phyloP scores from a whole-genome alignment of 2,329 filamentous ascomycete genomes.

The Fusarium sp. region DNA sequence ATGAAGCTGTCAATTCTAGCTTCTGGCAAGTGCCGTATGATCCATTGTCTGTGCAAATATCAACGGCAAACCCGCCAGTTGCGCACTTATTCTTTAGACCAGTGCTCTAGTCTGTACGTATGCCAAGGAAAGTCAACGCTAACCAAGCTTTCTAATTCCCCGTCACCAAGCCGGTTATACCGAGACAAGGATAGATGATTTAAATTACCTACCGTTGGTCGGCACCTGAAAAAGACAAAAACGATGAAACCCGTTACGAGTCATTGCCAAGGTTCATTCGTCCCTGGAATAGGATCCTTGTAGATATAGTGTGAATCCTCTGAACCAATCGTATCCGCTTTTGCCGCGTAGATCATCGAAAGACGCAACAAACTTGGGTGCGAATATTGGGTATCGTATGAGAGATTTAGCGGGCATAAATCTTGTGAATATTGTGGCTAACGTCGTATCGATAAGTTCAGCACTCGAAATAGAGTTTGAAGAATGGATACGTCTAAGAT shows the following conservation, averaged over 20 bases:
- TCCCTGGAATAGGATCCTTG: background rate
- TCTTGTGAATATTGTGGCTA: background rate
- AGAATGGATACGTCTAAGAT: background rate
- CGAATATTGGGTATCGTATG: background rate
- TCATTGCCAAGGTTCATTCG: background rate
- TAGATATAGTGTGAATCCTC: background rate
- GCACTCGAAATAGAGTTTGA: background rate
- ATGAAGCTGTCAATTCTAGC: background rate
- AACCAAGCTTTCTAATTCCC: background rate
- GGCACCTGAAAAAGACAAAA: background rate
- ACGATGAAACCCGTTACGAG: background rate
- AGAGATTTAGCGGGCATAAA: background rate
- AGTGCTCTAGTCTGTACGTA: background rate
- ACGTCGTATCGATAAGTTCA: background rate
- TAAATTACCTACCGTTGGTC: background rate
- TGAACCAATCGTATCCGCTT: background rate
- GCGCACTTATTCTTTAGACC: background rate
- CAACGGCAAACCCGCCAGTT: background rate
- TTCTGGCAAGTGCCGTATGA: background rate
- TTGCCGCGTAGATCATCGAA: background rate
- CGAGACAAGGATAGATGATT: background rate
- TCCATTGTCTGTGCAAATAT: conserved; percentile 5
- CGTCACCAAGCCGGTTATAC: background rate
- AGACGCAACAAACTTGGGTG: background rate
- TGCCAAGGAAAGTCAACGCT: background rate